These are phyloP conservation scores for Delonix regia DNA, from an alignment of 306 rosid genomes.

Conservation along the genomic window DNA sequence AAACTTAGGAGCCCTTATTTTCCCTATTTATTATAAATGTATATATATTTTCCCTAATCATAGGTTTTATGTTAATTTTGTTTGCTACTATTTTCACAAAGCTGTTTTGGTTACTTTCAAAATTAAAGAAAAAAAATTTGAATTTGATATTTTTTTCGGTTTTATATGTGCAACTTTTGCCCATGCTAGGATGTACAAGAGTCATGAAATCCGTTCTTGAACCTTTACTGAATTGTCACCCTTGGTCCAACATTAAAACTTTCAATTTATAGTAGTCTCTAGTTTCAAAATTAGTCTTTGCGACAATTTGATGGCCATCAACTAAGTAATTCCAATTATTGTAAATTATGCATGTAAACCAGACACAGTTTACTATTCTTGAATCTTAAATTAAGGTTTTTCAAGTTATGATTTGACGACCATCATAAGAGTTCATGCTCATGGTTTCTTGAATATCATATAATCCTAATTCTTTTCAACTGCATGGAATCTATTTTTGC, in stretches of 20 bases:
- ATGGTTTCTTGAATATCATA: background rate
- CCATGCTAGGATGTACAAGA: background rate
- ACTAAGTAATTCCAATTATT: background rate
- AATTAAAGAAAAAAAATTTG: background rate
- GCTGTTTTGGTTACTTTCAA: background rate
- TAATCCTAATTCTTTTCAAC: background rate
- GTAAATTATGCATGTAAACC: background rate
- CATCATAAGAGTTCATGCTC: background rate
- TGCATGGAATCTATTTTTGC: conserved; percentile 39
- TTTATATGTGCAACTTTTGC: background rate
- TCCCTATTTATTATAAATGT: too few species aligned
- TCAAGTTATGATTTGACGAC: background rate
- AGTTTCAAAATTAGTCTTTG: background rate
- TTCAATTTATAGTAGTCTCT: background rate
- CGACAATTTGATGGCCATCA: background rate
- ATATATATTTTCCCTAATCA: background rate
- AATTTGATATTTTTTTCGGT: background rate
- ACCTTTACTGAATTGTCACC: background rate
- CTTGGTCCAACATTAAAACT: background rate
- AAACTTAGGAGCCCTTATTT: too few species aligned
- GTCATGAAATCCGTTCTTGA: background rate
- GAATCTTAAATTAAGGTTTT: conserved; percentile 1
- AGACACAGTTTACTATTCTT: conserved; percentile 10
- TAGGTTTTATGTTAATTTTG: background rate
- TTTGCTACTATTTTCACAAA: background rate